These are phyloP conservation scores for Astrocystis sublimbata DNA, from an alignment of 495 filamentous ascomycete species.

Conservation along the genomic window DNA sequence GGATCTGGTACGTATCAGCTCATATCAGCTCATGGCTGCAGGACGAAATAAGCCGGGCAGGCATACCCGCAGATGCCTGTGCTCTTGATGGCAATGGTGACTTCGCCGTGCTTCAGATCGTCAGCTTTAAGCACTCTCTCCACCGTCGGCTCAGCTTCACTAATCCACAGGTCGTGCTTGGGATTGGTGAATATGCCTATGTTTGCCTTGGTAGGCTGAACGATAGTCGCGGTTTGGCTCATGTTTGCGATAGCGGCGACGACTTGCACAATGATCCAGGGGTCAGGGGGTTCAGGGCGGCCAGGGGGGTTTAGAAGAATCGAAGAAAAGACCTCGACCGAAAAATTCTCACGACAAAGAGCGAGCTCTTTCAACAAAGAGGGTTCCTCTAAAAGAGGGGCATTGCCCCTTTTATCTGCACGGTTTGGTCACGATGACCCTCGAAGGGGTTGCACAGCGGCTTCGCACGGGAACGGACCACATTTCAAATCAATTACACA, in stretches of 20 bases:
- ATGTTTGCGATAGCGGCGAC: conserved; percentile 17
- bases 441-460: conserved; percentile 7
- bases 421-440: conserved; percentile 20
- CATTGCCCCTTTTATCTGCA: conserved; percentile 16
- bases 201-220: conserved; percentile 66
- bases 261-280: background rate
- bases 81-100: conserved; percentile 80
- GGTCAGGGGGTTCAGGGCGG: too few species aligned
- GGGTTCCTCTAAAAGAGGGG: conserved; percentile 17
- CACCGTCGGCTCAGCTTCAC: conserved; percentile 69
- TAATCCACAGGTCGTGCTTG: conserved; percentile 86
- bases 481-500: background rate
- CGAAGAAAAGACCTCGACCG: conserved; percentile 2
- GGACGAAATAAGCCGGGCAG: conserved; percentile 24
- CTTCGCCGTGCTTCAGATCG: conserved; percentile 74
- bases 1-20: conserved; percentile 54
- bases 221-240: conserved; percentile 28
- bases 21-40: conserved; percentile 18
- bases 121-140: conserved; percentile 73
- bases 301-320: background rate
- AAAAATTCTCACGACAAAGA: conserved; percentile 1
- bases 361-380: conserved; percentile 4
- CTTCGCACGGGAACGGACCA: background rate
- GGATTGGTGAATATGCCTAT: conserved; percentile 96
- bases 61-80: conserved; percentile 90